A percentile compares a stretch with the other conserved stretches of the same genome.
Evolutionary conservation across 1,284 basidiomycete genomes (phyloP).

Genomic region (Naganishia sp.): DNA sequence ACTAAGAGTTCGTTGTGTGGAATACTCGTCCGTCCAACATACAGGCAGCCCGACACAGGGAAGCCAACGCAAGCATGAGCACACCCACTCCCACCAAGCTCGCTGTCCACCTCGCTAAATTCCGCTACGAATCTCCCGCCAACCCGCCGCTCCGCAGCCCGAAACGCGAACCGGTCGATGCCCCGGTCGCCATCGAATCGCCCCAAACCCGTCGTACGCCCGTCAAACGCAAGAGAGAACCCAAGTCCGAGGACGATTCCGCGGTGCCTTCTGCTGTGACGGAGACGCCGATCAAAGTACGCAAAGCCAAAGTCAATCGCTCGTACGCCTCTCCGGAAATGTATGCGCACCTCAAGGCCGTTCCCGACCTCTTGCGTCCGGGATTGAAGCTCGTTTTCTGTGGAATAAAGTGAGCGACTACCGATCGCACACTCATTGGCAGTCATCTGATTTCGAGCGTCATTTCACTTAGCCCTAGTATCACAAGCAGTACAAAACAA

Average conservation of each 20-base stretch:
- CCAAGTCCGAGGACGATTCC: background rate
- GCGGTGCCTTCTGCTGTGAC: background rate
- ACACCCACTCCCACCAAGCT: conserved; percentile 20
- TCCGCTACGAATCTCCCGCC: conserved; percentile 33
- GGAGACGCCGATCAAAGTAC: background rate
- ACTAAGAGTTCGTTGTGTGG: no score
- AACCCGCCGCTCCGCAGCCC: background rate
- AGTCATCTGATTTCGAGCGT: no score
- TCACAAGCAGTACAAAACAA: conserved; percentile 19
- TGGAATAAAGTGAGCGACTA: conserved; percentile 62
- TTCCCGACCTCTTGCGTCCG: conserved; percentile 50
- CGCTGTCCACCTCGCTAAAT: conserved; percentile 36
- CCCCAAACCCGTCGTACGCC: no score
- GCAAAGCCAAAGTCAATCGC: conserved; percentile 40
- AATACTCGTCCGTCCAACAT: no score
- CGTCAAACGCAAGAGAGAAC: background rate
- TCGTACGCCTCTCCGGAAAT: conserved; percentile 48
- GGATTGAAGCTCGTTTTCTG: conserved; percentile 64
- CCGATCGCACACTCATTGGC: no score
- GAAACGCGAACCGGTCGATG: conserved; percentile 8
- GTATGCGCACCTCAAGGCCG: conserved; percentile 47
- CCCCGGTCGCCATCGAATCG: background rate
- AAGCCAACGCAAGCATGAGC: no score
- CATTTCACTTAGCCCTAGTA: background rate
- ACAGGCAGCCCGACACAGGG: no score